Conservation (phyloP, 1,139 yeast genomes). For the Groenewaldozyma sp. region DNA sequence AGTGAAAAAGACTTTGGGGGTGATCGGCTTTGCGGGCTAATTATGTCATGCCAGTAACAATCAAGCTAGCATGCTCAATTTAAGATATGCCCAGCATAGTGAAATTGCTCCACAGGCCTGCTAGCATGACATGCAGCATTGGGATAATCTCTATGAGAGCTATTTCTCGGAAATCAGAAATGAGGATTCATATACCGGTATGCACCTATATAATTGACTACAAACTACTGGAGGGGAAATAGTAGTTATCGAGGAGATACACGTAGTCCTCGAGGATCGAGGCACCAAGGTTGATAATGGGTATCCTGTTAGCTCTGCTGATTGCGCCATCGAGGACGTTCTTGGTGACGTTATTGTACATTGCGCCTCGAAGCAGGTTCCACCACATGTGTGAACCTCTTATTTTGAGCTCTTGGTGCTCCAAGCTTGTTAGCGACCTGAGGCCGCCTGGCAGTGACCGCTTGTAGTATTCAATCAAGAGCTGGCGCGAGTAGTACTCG, state of each 20-base stretch:
- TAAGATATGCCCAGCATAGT: no score
- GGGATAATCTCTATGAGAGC: no score
- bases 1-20: no score
- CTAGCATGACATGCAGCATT: no score
- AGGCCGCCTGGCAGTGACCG: constrained; percentile 23
- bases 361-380: constrained; percentile 35
- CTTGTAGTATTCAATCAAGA: constrained; percentile 16
- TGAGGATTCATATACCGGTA: not conserved
- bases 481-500: constrained; percentile 27
- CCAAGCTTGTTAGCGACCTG: constrained; percentile 27
- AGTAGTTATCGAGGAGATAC: constrained; percentile 32
- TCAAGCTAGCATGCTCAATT: no score
- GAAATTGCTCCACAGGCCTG: no score
- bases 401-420: constrained; percentile 27
- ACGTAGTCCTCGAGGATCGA: constrained; percentile 31
- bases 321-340: constrained; percentile 25
- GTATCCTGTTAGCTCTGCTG: constrained; percentile 22
- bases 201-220: constrained; percentile 7
- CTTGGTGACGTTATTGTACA: constrained; percentile 29
- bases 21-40: no score
- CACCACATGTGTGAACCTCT: constrained; percentile 30
- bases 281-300: constrained; percentile 27
- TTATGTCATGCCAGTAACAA: no score
- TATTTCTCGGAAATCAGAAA: no score
- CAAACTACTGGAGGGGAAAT: constrained; percentile 29